Evolutionary conservation across 495 filamentous ascomycete genomes (phyloP), one percentile per base, ranked within the genome.

Genomic region (Podospora pseudopauciseta): DNA sequence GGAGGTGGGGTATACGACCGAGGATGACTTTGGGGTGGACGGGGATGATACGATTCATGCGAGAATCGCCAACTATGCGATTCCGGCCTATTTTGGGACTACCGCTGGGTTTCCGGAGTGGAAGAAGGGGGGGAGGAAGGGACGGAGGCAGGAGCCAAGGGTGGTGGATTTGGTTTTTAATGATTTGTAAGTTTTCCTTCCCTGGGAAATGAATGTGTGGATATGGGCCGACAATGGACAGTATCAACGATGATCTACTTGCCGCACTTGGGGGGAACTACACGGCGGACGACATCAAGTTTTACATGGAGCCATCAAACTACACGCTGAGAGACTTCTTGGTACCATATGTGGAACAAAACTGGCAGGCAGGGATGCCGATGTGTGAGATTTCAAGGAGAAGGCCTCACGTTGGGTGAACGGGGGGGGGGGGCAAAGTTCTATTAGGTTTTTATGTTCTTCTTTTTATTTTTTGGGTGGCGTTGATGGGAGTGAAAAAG

Each of bases 41-140:
- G 92, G 92, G 27, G 92, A 94, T 72, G 92, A 94, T 76, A 93
- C 91, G 0, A 68, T 89, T 4, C 92, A 94, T 18, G 49, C 3
- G 19, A 19, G 2, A 39, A 63, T 63, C 16, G 28, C n/a, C 15
- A 63, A 18, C 18, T 13, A 44, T 67, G 60, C 16, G 30, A 27
- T 61, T 26, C 65, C 54, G 23, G 4, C n/a, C 20, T 62, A 30
- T 34, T 63, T 63, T 49, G 20, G 63, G 28, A 53, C 54, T 26
- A 60, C 57, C 28, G 58, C 61, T 15, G 44, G 61, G 3, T 54
- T 62, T 2, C 63, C 63, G 6, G 63, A 32, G 34, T 16, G 57
- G 18, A 49, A 49, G 15, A 11, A 49, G 39, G 39, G 39, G 13
- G 39, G 39, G 13, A 49, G 39, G 9, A 49, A 49, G 39, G 39